These are phyloP conservation scores for Gaultheria prostrata DNA, from an alignment of 148 eudicot species.

Conservation along the genomic window DNA sequence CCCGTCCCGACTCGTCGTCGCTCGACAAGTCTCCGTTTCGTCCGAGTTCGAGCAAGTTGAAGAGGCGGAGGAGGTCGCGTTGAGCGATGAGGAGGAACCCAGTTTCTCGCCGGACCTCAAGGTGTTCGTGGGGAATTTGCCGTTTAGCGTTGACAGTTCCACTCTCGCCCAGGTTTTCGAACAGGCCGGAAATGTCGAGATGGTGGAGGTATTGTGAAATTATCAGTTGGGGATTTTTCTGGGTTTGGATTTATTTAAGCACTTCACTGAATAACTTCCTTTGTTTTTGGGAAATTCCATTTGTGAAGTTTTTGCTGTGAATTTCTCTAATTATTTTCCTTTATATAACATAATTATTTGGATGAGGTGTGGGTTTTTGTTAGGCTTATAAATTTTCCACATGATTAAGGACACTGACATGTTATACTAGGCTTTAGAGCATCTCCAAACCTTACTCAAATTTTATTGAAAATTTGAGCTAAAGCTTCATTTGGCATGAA, in stretches of 20 bases:
- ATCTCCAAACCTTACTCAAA: too few species aligned
- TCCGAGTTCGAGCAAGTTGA: conserved; percentile 42
- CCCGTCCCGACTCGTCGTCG: conserved; percentile 28
- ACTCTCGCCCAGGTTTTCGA: conserved; percentile 69
- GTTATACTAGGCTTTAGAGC: too few species aligned
- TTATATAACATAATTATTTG: neutral
- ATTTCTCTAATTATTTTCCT: neutral
- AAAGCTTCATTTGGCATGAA: too few species aligned
- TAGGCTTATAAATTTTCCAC: too few species aligned
- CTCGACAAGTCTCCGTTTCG: conserved; percentile 47
- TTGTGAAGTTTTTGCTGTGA: neutral
- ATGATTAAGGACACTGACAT: too few species aligned
- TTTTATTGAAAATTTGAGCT: too few species aligned
- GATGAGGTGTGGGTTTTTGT: neutral
- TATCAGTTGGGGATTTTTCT: neutral
- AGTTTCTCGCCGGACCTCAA: conserved; percentile 63
- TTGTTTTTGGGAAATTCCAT: neutral
- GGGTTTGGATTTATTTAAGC: neutral
- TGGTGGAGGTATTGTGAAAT: conserved; percentile 65
- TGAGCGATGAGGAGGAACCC: conserved; percentile 29
- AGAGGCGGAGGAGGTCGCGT: conserved; percentile 41
- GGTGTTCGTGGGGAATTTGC: conserved; percentile 87
- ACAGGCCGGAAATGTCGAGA: conserved; percentile 68
- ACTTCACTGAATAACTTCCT: neutral
- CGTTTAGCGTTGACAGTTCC: conserved; percentile 75